A percentile compares a stretch with the other conserved stretches of the same genome.
These are phyloP conservation scores for Volvariella volvacea DNA, from an alignment of 1,284 basidiomycete genomes.

Conservation along the genomic window DNA sequence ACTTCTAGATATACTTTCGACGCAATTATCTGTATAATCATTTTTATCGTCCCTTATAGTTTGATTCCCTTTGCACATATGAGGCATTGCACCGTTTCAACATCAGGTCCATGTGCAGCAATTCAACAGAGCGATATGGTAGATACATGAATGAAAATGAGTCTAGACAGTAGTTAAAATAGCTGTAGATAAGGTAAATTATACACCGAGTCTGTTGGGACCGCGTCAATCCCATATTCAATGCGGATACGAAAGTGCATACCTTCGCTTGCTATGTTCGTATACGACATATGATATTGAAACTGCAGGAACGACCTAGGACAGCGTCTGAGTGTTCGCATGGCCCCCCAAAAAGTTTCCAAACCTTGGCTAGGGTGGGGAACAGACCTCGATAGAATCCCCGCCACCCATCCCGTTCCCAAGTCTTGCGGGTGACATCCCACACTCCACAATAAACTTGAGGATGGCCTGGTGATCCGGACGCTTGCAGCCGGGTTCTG, in stretches of 20 bases:
- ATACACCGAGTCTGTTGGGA: conserved; percentile 35
- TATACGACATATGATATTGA: conserved; percentile 94
- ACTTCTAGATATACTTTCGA: no score
- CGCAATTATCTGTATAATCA: not conserved
- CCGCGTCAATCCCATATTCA: not conserved
- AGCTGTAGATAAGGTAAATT: conserved; percentile 7
- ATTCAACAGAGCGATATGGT: no score
- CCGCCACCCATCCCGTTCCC: conserved; percentile 82
- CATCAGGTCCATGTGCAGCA: no score
- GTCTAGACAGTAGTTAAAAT: no score
- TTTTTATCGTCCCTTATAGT: not conserved
- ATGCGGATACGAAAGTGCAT: conserved; percentile 18
- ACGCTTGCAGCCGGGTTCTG: conserved; percentile 92
- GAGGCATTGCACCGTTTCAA: no score
- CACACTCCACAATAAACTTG: conserved; percentile 82
- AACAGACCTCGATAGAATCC: conserved; percentile 94
- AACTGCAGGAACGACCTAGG: conserved; percentile 85
- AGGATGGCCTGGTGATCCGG: conserved; percentile 89
- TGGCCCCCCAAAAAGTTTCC: not conserved
- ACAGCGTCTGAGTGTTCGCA: not conserved
- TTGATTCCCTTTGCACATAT: not conserved
- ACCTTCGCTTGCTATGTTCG: conserved; percentile 76
- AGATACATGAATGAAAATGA: no score
- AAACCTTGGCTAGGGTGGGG: conserved; percentile 85
- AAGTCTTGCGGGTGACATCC: conserved; percentile 84